Evolutionary conservation across 768 basidiomycete species (phyloP).

Genomic region (Obba rivulosa): DNA sequence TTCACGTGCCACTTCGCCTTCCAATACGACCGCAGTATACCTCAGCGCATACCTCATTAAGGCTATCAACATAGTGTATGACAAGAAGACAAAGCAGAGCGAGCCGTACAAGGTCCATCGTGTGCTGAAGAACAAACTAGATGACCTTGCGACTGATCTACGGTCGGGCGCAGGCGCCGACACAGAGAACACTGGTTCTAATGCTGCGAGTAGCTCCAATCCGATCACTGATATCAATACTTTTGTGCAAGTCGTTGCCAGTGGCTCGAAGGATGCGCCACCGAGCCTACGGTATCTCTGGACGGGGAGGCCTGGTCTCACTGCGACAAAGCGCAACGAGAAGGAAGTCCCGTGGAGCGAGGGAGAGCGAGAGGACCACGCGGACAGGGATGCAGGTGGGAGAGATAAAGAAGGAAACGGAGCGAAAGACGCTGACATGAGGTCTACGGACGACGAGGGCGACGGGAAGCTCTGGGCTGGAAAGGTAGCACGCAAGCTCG

Average conservation of each 20-base stretch:
- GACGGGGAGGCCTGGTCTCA: conserved; percentile 29
- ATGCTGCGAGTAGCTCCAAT: conserved; percentile 32
- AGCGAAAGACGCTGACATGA: conserved; percentile 25
- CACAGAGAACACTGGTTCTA: conserved; percentile 13
- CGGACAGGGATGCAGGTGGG: conserved; percentile 27
- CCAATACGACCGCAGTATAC: conserved; percentile 14
- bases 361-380: conserved; percentile 30
- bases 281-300: conserved; percentile 28
- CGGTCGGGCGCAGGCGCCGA: conserved; percentile 19
- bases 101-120: conserved; percentile 61
- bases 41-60: conserved; percentile 45
- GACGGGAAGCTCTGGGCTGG: conserved; percentile 36
- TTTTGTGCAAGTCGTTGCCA: conserved; percentile 41
- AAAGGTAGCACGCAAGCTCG: conserved; percentile 42
- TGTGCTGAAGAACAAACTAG: conserved; percentile 56
- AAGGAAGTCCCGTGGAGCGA: conserved; percentile 32
- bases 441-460: conserved; percentile 25
- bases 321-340: conserved; percentile 27
- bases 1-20: background rate
- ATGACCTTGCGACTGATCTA: conserved; percentile 40
- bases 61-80: conserved; percentile 42
- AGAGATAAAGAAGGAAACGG: conserved; percentile 22
- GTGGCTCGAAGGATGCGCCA: conserved; percentile 27
- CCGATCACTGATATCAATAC: conserved; percentile 46
- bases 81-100: conserved; percentile 36